Evolutionary conservation across 2,329 filamentous ascomycete genomes (phyloP).

Genomic region (Clarireedia sp.): DNA sequence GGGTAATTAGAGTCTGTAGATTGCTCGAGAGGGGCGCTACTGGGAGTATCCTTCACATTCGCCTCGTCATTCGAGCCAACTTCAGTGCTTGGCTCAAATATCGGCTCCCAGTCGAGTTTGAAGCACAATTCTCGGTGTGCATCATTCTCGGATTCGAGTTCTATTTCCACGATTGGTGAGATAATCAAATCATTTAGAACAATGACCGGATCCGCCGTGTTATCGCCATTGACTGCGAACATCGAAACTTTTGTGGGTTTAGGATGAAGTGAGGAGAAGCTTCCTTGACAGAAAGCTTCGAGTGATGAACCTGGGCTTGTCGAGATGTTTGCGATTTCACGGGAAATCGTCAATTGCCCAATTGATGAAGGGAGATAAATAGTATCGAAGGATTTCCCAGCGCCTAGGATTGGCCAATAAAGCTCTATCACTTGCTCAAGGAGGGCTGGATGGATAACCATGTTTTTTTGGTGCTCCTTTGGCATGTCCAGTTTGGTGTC

Average conservation of each 20-base stretch:
- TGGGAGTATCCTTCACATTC: background rate
- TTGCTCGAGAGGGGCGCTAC: background rate
- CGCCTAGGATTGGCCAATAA: constrained; percentile 6
- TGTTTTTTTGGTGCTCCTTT: constrained; percentile 30
- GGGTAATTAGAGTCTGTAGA: background rate
- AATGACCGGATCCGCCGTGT: constrained; percentile 31
- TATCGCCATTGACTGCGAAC: constrained; percentile 29
- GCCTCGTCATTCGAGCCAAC: constrained; percentile 27
- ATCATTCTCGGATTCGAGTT: constrained; percentile 24
- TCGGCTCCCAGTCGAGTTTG: constrained; percentile 40
- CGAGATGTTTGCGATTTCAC: constrained; percentile 29
- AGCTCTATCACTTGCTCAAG: constrained; percentile 40
- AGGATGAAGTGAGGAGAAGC: constrained; percentile 10
- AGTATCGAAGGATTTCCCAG: background rate
- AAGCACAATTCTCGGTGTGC: constrained; percentile 38
- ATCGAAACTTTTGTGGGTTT: constrained; percentile 34
- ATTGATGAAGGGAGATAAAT: constrained; percentile 7
- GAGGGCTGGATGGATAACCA: constrained; percentile 50
- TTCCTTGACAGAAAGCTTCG: constrained; percentile 33
- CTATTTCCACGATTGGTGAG: constrained; percentile 35
- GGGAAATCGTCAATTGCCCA: constrained; percentile 32
- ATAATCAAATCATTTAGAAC: constrained; percentile 33
- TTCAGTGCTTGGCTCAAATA: constrained; percentile 18
- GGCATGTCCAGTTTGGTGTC: constrained; percentile 27
- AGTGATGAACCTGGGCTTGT: constrained; percentile 32